phyloP scores from a whole-genome alignment of 1,284 basidiomycete genomes.

The Pisolithus thermaeus region DNA sequence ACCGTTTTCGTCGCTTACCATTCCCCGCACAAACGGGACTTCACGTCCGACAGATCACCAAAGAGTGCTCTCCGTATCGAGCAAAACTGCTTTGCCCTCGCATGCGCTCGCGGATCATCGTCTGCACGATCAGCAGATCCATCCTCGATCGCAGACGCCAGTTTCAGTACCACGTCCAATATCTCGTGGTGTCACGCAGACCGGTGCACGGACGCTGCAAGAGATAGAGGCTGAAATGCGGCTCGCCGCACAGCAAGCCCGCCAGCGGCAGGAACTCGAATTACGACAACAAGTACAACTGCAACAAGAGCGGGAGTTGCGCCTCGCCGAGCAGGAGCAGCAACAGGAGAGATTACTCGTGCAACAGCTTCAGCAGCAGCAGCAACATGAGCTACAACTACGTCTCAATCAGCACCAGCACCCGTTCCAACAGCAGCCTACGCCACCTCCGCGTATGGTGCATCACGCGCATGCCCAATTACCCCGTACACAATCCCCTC shows the following conservation, averaged over 20 bases:
- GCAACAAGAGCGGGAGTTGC: conserved; percentile 28
- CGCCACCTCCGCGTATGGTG: conserved; percentile 60
- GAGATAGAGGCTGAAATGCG: conserved; percentile 94
- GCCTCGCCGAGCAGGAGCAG: conserved; percentile 36
- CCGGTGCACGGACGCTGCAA: conserved; percentile 73
- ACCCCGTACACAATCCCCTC: conserved; percentile 63
- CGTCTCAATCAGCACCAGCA: conserved; percentile 30
- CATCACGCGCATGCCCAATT: conserved; percentile 50
- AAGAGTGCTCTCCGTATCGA: conserved; percentile 18
- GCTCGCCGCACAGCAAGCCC: conserved; percentile 43
- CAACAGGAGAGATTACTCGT: conserved; percentile 33
- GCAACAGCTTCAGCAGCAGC: conserved; percentile 36
- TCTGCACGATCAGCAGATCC: conserved; percentile 25
- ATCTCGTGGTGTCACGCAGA: conserved; percentile 32
- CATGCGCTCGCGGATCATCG: conserved; percentile 19
- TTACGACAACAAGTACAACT: conserved; percentile 28
- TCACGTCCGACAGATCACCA: conserved; percentile 32
- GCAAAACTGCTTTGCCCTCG: conserved; percentile 15
- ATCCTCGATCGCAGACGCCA: neutral
- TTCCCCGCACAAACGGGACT: conserved; percentile 50
- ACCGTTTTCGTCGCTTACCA: conserved; percentile 61
- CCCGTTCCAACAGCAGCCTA: conserved; percentile 40
- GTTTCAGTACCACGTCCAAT: conserved; percentile 23
- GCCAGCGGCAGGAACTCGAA: conserved; percentile 32
- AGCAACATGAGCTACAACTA: conserved; percentile 37